Evolutionary conservation across 2,329 filamentous ascomycete species (phyloP).

Genomic region (Penicillium palitans): DNA sequence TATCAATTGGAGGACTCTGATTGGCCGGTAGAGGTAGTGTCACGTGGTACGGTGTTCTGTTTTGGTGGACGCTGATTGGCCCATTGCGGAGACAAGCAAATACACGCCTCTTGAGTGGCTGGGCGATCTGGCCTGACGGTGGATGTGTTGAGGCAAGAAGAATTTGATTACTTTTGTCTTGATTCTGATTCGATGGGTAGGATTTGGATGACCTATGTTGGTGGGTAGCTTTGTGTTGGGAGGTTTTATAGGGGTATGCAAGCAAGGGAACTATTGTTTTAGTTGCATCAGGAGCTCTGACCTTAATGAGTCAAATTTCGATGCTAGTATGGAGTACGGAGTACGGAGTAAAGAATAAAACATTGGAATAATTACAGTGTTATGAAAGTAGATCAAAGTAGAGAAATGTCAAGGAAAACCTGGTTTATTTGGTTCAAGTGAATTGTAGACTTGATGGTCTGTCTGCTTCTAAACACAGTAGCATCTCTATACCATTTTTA

Average conservation of each 20-base stretch:
- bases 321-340: not conserved
- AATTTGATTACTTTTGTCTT: conserved; percentile 15
- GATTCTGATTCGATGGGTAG: conserved; percentile 13
- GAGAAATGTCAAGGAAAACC: not conserved
- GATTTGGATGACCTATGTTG: not conserved
- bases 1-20: conserved; percentile 29
- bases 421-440: not conserved
- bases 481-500: not conserved
- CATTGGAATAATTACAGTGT: not conserved
- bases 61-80: conserved; percentile 17
- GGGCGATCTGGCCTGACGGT: not conserved
- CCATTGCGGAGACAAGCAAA: not conserved
- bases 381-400: not conserved
- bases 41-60: conserved; percentile 7
- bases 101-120: conserved; percentile 2
- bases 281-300: conserved; percentile 2
- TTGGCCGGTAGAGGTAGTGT: conserved; percentile 13
- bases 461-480: not conserved
- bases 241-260: not conserved
- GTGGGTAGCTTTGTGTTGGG: not conserved
- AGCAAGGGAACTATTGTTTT: conserved; percentile 3
- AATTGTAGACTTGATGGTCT: not conserved
- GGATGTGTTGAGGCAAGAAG: not conserved
- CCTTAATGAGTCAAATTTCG: not conserved
- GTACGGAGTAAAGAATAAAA: not conserved